These are phyloP conservation scores for Fremontodendron californicum DNA, from an alignment of 345 rosid genomes.

Conservation along the genomic window DNA sequence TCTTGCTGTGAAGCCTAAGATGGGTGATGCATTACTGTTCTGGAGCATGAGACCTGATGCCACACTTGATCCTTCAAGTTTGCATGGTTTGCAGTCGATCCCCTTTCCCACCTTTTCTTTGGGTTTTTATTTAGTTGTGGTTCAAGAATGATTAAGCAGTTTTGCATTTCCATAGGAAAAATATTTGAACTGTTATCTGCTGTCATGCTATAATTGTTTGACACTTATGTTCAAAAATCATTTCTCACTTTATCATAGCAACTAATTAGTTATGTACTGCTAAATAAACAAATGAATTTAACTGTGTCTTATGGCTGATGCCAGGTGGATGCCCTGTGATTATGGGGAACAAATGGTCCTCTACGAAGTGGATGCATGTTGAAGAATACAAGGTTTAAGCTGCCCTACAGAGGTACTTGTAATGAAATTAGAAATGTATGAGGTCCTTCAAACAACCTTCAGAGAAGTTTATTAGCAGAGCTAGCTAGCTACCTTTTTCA, in stretches of 20 bases:
- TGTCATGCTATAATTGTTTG: not conserved
- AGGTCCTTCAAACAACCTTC: not conserved
- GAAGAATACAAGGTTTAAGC: slow-evolving; percentile 51
- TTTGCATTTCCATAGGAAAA: not conserved
- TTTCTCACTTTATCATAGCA: not conserved
- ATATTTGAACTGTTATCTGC: not conserved
- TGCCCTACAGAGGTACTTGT: slow-evolving; percentile 17
- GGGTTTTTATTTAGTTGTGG: not conserved
- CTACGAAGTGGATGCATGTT: slow-evolving; percentile 91
- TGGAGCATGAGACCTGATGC: slow-evolving; percentile 97
- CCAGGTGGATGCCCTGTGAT: slow-evolving; percentile 92
- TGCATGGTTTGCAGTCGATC: slow-evolving; percentile 45
- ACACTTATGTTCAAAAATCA: not conserved
- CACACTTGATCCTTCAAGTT: slow-evolving; percentile 76
- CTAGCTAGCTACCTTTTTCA: not conserved
- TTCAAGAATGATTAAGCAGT: slow-evolving; percentile 11
- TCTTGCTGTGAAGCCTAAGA: slow-evolving; percentile 71
- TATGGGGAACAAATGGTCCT: slow-evolving; percentile 90
- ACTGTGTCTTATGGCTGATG: not conserved
- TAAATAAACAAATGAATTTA: not conserved
- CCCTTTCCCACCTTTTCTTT: not conserved
- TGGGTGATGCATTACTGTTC: slow-evolving; percentile 82
- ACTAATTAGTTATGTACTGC: slow-evolving; percentile 29
- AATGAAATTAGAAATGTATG: not conserved
- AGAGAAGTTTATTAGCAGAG: not conserved